phyloP scores from a whole-genome alignment of 805 yeast genomes.

The Saccharomycopsis oosterbeekiorum region DNA sequence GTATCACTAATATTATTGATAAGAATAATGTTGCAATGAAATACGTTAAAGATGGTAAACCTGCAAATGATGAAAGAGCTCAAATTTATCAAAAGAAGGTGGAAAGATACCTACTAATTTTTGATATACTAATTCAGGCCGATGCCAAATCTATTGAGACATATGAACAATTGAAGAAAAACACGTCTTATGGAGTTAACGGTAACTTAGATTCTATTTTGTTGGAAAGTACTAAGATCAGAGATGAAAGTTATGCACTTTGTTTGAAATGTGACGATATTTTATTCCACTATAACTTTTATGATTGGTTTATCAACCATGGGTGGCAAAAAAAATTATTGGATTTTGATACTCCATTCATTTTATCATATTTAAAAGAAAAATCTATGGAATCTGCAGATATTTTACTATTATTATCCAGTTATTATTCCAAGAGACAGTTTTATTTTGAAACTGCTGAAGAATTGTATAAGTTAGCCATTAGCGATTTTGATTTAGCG shows the following conservation, averaged over 20 bases:
- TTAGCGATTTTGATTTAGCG: conserved; percentile 59
- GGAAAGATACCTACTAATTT: conserved; percentile 61
- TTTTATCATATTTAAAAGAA: conserved; percentile 67
- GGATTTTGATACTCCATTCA: conserved; percentile 72
- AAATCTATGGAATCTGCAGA: conserved; percentile 53
- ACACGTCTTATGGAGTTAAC: background rate
- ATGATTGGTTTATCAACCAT: conserved; percentile 82
- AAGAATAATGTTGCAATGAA: conserved; percentile 49
- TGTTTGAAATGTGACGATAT: conserved; percentile 71
- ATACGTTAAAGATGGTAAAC: conserved; percentile 42
- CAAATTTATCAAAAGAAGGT: conserved; percentile 42
- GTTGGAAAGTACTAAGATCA: conserved; percentile 38
- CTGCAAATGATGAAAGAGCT: conserved; percentile 42
- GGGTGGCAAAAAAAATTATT: conserved; percentile 69
- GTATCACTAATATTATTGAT: conserved; percentile 59
- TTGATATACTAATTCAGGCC: conserved; percentile 61
- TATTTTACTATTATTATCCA: conserved; percentile 79
- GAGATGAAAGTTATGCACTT: conserved; percentile 64
- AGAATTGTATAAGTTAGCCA: conserved; percentile 61
- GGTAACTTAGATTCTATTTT: conserved; percentile 27
- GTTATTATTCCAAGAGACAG: conserved; percentile 75
- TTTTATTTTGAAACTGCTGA: conserved; percentile 77
- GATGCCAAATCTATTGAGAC: conserved; percentile 48
- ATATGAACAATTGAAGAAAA: conserved; percentile 25
- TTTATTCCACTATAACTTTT: conserved; percentile 82